A percentile compares a stretch with the other conserved stretches of the same genome.
Evolutionary conservation across 75 land plant species (phyloP).

Genomic region (Selaginella moellendorffii): DNA sequence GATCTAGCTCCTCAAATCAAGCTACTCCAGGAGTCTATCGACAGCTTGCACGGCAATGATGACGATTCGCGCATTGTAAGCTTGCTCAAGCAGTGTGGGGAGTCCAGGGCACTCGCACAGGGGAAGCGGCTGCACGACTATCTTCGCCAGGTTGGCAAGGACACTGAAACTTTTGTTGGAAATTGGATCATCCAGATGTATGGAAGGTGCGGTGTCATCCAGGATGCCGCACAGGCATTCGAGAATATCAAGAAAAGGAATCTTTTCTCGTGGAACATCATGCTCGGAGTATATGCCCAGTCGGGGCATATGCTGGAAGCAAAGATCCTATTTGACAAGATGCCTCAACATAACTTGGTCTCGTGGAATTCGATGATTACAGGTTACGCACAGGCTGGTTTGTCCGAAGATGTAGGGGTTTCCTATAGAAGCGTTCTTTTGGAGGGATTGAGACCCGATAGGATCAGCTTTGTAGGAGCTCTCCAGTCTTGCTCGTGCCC

Average conservation of each 20-base stretch:
- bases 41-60: too few relatives aligned
- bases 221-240: constrained; percentile 17
- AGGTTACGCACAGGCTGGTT: too few relatives aligned
- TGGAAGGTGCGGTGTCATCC: constrained; percentile 29
- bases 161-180: constrained; percentile 10
- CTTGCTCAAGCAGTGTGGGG: constrained; percentile 19
- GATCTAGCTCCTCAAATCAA: too few relatives aligned
- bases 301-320: constrained; percentile 16
- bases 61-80: too few relatives aligned
- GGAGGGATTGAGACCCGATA: too few relatives aligned
- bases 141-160: constrained; percentile 8
- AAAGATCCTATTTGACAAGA: constrained; percentile 15
- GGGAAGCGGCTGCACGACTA: constrained; percentile 25
- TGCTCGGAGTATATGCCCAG: constrained; percentile 27
- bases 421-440: too few relatives aligned
- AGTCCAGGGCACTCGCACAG: constrained; percentile 13
- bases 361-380: too few relatives aligned
- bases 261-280: constrained; percentile 29
- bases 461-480: too few relatives aligned
- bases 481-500: too few relatives aligned
- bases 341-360: too few relatives aligned
- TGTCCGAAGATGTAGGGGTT: too few relatives aligned
- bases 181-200: constrained; percentile 28
- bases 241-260: constrained; percentile 4
- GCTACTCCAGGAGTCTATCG: too few relatives aligned